Conservation (phyloP, 176 grass and related monocot genomes). For the Eragrostis curvula region DNA sequence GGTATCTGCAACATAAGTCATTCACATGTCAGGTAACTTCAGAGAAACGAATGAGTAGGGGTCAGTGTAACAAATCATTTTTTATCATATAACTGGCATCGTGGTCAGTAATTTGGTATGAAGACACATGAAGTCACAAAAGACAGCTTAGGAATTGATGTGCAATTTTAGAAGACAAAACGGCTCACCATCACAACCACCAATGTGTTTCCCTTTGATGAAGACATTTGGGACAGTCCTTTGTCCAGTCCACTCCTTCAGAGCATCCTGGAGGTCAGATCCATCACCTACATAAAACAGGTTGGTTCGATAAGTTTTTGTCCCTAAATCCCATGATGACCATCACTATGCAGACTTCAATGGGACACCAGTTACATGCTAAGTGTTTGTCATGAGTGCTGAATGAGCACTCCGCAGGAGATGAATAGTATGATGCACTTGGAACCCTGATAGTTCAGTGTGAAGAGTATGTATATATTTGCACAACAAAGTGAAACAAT, state of each 20-base stretch:
- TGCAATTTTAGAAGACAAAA: not conserved
- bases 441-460: not conserved
- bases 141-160: not conserved
- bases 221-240: slow-evolving; percentile 87
- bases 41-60: not conserved
- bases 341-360: not conserved
- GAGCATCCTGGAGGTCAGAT: slow-evolving; percentile 62
- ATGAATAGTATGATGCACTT: not conserved
- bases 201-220: slow-evolving; percentile 80
- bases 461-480: not conserved
- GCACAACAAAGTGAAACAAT: slow-evolving; percentile 3
- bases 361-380: not conserved
- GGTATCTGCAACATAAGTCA: slow-evolving; percentile 38
- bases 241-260: slow-evolving; percentile 82
- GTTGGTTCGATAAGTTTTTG: not conserved
- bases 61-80: not conserved
- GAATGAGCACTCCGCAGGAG: not conserved
- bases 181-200: slow-evolving; percentile 67
- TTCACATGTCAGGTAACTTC: slow-evolving; percentile 33
- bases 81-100: not conserved
- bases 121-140: not conserved
- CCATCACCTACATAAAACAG: slow-evolving; percentile 69
- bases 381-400: not conserved
- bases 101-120: not conserved
- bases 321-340: not conserved